phyloP scores from a whole-genome alignment of 2,329 filamentous ascomycete genomes.

The Colletotrichum sp. region DNA sequence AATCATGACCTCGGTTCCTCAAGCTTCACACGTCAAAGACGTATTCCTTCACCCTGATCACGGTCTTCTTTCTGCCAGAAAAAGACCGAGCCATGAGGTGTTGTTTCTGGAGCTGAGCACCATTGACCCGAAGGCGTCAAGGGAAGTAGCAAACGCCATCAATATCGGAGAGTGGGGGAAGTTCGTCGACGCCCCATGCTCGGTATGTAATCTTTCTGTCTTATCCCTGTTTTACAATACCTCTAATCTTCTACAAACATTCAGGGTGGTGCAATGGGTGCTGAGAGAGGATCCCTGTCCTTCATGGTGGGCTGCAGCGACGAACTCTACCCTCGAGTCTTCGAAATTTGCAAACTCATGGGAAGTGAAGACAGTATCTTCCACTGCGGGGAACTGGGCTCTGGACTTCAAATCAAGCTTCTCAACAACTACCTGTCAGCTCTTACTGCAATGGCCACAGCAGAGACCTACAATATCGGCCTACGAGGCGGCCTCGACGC shows the following conservation, averaged over 20 bases:
- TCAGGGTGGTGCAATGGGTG: not conserved
- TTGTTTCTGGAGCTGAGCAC: not conserved
- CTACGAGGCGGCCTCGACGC: constrained; percentile 8
- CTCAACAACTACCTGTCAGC: not conserved
- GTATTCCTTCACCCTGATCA: not conserved
- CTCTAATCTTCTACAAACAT: not conserved
- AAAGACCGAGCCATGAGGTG: not conserved
- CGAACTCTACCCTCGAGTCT: not conserved
- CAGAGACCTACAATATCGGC: not conserved
- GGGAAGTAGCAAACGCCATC: not conserved
- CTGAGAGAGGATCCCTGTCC: constrained; percentile 7
- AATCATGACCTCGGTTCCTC: not conserved
- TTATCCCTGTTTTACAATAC: fast-evolving
- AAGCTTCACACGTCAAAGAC: not conserved
- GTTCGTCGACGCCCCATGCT: not conserved
- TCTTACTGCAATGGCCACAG: not conserved
- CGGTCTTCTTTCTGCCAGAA: not conserved
- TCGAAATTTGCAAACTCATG: not conserved
- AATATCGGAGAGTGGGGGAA: not conserved
- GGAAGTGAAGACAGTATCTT: constrained; percentile 7
- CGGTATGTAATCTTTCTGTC: not conserved
- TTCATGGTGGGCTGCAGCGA: constrained; percentile 20
- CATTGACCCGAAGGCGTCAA: not conserved
- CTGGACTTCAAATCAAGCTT: not conserved
- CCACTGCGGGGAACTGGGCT: not conserved